Percentiles rank a stretch among this genome's conserved stretches.
Conservation (phyloP, 169 alveolate genomes). For the Plasmodium reichenowi region DNA sequence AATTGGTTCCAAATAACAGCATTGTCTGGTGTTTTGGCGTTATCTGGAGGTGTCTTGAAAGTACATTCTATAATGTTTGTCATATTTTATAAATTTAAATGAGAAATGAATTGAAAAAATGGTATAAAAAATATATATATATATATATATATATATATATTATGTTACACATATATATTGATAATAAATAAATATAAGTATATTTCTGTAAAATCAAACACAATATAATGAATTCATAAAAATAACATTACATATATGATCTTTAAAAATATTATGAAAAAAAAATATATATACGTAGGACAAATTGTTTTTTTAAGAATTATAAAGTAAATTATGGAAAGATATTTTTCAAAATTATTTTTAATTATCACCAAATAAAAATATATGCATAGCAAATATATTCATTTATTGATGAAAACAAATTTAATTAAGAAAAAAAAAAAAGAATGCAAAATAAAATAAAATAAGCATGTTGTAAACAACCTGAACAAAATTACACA, state of each 20-base stretch:
- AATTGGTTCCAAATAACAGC: constrained; percentile 74
- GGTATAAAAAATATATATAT: not conserved
- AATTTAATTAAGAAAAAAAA: not conserved
- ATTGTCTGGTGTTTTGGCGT: constrained; percentile 59
- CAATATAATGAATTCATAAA: not conserved
- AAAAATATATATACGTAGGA: not conserved
- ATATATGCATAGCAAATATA: not conserved
- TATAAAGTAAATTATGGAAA: not conserved
- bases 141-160: constrained; percentile 8
- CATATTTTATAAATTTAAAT: constrained; percentile 10
- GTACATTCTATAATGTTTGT: constrained; percentile 75
- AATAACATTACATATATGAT: not conserved
- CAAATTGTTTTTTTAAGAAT: not conserved
- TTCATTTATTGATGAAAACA: not conserved
- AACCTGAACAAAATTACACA: not conserved
- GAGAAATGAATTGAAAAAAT: constrained; percentile 9
- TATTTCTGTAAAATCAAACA: not conserved
- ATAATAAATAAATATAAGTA: not conserved
- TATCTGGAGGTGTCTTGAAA: constrained; percentile 61
- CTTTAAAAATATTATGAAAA: not conserved
- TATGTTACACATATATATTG: not conserved
- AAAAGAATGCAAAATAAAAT: not conserved
- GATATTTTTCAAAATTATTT: not conserved
- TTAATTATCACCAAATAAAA: not conserved
- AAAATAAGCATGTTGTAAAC: not conserved